Percentiles rank a stretch among this genome's conserved stretches.
Conservation (phyloP, 129 eudicot genomes). For the Artemisia annua region DNA sequence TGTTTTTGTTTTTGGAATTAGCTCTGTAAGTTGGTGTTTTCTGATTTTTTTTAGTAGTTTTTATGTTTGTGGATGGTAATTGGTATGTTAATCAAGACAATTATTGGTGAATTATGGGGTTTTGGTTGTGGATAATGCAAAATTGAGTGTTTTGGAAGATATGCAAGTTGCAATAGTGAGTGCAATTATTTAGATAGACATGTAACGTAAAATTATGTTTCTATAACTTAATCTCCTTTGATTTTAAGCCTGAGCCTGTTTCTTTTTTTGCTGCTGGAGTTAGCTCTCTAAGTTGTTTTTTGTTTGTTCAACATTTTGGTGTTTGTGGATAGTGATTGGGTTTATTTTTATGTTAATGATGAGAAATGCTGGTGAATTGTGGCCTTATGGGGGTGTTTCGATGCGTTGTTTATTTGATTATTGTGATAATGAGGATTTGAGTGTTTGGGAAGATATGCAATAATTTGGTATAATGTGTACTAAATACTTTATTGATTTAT, state of each 20-base stretch:
- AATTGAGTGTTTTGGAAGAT: no score
- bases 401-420: neutral
- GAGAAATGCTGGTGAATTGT: neutral
- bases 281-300: constrained; percentile 58
- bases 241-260: constrained; percentile 68
- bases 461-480: neutral
- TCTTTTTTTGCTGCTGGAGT: constrained; percentile 99
- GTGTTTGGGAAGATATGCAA: neutral
- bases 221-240: neutral
- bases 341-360: neutral
- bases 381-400: neutral
- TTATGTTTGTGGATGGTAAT: no score
- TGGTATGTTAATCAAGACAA: no score
- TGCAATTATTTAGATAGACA: no score
- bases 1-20: no score
- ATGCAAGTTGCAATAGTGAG: no score
- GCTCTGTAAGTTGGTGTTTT: no score
- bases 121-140: no score
- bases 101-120: no score
- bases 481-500: neutral
- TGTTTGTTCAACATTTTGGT: neutral
- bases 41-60: no score
- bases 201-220: no score
- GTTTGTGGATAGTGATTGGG: no score
- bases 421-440: neutral